Evolutionary conservation across 495 filamentous ascomycete genomes (phyloP).

Genomic region (Penicillium angulare): DNA sequence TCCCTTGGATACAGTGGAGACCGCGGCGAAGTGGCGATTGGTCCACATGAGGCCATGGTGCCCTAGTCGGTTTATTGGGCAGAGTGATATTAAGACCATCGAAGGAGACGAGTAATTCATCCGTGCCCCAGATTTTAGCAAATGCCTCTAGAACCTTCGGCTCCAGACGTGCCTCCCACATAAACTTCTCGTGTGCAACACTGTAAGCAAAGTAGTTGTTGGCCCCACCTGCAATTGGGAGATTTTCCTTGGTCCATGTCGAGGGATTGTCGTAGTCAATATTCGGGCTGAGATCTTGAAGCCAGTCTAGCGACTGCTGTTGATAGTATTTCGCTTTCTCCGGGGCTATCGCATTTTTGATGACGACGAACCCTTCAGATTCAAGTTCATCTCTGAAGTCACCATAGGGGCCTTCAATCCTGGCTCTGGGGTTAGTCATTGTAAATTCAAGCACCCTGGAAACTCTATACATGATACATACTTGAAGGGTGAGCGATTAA

Average conservation of each 20-base stretch:
- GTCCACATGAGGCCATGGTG: conserved; percentile 25
- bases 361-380: conserved; percentile 28
- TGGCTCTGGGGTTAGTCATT: background rate
- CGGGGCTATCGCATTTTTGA: conserved; percentile 24
- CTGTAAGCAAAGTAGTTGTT: conserved; percentile 32
- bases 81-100: conserved; percentile 21
- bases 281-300: conserved; percentile 20
- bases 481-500: background rate
- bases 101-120: conserved; percentile 24
- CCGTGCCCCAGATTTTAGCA: conserved; percentile 18
- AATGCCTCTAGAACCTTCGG: conserved; percentile 36
- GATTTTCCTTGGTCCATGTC: conserved; percentile 31
- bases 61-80: conserved; percentile 14
- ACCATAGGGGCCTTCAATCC: conserved; percentile 24
- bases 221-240: conserved; percentile 29
- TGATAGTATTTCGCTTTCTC: conserved; percentile 27
- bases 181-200: conserved; percentile 43
- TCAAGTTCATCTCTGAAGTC: conserved; percentile 35
- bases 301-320: conserved; percentile 25
- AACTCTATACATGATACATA: too few relatives aligned
- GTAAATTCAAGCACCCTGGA: too few relatives aligned
- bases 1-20: conserved; percentile 40
- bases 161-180: conserved; percentile 45
- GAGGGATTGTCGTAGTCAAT: conserved; percentile 27
- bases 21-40: conserved; percentile 26